Evolutionary conservation across 441 rosid genomes (phyloP).

Genomic region (Euphorbia corollata): DNA sequence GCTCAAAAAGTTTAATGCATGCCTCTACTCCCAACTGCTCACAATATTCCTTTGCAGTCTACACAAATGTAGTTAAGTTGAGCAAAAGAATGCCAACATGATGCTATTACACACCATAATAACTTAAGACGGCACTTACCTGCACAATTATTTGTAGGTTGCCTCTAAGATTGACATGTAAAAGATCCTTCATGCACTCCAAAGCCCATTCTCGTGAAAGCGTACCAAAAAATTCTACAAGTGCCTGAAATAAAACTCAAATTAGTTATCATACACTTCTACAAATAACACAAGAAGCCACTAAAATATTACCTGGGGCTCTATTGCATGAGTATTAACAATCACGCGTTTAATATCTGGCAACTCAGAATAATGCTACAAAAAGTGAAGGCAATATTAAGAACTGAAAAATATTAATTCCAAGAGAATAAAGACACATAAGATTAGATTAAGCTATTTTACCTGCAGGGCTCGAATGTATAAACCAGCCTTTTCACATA

Average conservation of each 20-base stretch:
- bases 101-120: constrained; percentile 14
- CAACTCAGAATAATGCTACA: constrained; percentile 93
- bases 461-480: constrained; percentile 86
- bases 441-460: constrained; percentile 21
- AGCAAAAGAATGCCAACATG: constrained; percentile 1
- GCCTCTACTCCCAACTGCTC: constrained; percentile 93
- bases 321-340: constrained; percentile 96
- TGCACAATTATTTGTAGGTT: constrained; percentile 97
- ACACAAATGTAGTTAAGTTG: constrained; percentile 21
- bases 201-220: constrained; percentile 98
- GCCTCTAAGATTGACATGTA: constrained; percentile 81
- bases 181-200: constrained; percentile 99
- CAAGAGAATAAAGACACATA: neutral
- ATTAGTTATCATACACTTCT: neutral
- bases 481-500: constrained; percentile 97
- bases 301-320: constrained; percentile 66
- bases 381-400: constrained; percentile 7
- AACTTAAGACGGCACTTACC: constrained; percentile 32
- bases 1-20: constrained; percentile 94
- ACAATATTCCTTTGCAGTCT: constrained; percentile 93
- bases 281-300: constrained; percentile 16
- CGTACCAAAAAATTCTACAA: constrained; percentile 94
- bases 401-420: constrained; percentile 11
- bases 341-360: constrained; percentile 96
- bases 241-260: constrained; percentile 48